A percentile compares a stretch with the other conserved stretches of the same genome.
phyloP scores from a whole-genome alignment of 441 rosid genomes.

The Arabidopsis lyrata region DNA sequence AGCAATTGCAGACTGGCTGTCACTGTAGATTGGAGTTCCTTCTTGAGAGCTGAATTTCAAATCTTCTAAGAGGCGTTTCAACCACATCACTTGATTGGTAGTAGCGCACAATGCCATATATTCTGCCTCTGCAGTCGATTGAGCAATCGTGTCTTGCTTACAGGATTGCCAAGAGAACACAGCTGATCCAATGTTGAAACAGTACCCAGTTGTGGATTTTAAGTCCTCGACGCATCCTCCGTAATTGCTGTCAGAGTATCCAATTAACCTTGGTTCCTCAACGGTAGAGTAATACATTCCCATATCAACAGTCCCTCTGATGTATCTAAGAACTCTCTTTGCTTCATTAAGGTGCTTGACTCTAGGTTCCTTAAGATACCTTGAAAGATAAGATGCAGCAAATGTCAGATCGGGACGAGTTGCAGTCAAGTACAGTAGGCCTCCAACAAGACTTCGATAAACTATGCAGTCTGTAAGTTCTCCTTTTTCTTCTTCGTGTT shows the following conservation, averaged over 20 bases:
- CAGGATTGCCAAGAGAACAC: not conserved
- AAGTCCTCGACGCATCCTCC: not conserved
- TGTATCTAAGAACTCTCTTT: not conserved
- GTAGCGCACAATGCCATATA: not conserved
- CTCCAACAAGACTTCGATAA: not conserved
- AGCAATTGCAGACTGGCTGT: not conserved
- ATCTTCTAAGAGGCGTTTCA: not conserved
- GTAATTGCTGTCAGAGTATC: not conserved
- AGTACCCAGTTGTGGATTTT: not conserved
- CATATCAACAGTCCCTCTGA: not conserved
- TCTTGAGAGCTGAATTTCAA: not conserved
- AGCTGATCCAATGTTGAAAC: not conserved
- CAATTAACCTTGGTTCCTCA: not conserved
- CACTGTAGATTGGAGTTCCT: not conserved
- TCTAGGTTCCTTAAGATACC: not conserved
- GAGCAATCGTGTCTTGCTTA: not conserved
- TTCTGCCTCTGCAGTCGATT: not conserved
- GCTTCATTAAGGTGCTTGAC: not conserved
- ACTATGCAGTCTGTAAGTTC: not conserved
- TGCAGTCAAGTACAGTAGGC: not conserved
- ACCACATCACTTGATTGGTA: slow-evolving; percentile 1
- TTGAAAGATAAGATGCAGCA: not conserved
- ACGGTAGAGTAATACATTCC: not conserved
- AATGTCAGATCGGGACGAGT: not conserved
- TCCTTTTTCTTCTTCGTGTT: not conserved